Evolutionary conservation across 495 filamentous ascomycete genomes (phyloP).

Genomic region (Chaetomium cochliodes): DNA sequence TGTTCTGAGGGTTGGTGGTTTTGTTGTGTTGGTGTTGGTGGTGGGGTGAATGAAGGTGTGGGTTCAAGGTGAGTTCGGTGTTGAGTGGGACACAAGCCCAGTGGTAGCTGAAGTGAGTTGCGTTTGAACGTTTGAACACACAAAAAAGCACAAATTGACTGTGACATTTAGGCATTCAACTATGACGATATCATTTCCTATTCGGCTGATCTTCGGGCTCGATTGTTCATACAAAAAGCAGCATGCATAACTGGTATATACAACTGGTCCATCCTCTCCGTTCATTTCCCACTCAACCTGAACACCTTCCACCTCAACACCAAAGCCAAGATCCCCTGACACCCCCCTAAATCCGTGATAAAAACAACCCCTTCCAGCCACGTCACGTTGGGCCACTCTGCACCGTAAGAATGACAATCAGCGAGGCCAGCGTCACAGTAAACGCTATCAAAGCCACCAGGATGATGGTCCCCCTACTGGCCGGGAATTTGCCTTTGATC

Average conservation of each 20-base stretch:
- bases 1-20: background rate
- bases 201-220: no score
- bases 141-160: no score
- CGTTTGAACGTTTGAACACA: no score
- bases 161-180: no score
- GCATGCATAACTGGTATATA: no score
- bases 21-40: background rate
- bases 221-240: no score
- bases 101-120: background rate
- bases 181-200: no score
- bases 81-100: conserved; percentile 3
- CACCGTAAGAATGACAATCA: conserved; percentile 69
- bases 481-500: conserved; percentile 88
- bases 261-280: no score
- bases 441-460: conserved; percentile 68
- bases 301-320: background rate
- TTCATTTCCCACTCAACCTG: no score
- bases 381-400: conserved; percentile 44
- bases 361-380: background rate
- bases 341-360: background rate
- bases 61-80: background rate
- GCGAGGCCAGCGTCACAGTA: conserved; percentile 66
- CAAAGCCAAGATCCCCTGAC: background rate
- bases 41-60: background rate
- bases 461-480: conserved; percentile 82